These are phyloP conservation scores for Paramecium caudatum DNA, from an alignment of 73 alveolate species.

Conservation along the genomic window DNA sequence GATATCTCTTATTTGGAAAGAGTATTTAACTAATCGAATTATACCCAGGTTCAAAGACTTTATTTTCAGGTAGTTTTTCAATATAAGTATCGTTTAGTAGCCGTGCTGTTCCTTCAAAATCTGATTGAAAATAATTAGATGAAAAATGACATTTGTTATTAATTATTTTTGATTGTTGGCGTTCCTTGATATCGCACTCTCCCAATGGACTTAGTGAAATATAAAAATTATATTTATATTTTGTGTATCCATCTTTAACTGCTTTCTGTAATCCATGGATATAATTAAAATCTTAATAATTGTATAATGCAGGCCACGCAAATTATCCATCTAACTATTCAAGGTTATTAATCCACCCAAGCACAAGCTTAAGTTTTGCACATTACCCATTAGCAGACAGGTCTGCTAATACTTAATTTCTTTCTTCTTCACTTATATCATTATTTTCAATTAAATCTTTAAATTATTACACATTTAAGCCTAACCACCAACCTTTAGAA, in stretches of 20 bases:
- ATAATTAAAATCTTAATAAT: not conserved
- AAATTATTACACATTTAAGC: not conserved
- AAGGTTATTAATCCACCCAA: not conserved
- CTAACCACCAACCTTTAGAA: not conserved
- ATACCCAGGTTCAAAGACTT: not conserved
- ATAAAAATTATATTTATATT: too few relatives aligned
- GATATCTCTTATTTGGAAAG: not conserved
- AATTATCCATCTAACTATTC: not conserved
- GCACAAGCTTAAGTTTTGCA: not conserved
- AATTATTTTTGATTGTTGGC: too few relatives aligned
- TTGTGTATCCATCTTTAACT: not conserved
- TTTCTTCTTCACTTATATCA: not conserved
- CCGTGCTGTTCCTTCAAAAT: too few relatives aligned
- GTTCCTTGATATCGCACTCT: too few relatives aligned
- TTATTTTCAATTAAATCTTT: slow-evolving; percentile 19
- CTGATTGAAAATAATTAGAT: too few relatives aligned
- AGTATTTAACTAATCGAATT: not conserved
- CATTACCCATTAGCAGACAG: not conserved
- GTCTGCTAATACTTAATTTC: not conserved
- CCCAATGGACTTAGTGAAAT: too few relatives aligned
- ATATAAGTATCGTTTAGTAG: not conserved
- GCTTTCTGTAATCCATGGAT: not conserved
- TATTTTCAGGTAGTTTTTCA: not conserved
- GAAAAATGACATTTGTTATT: too few relatives aligned
- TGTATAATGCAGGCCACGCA: not conserved